phyloP scores from a whole-genome alignment of 2,329 filamentous ascomycete genomes.

The Paramyrothecium roridum region DNA sequence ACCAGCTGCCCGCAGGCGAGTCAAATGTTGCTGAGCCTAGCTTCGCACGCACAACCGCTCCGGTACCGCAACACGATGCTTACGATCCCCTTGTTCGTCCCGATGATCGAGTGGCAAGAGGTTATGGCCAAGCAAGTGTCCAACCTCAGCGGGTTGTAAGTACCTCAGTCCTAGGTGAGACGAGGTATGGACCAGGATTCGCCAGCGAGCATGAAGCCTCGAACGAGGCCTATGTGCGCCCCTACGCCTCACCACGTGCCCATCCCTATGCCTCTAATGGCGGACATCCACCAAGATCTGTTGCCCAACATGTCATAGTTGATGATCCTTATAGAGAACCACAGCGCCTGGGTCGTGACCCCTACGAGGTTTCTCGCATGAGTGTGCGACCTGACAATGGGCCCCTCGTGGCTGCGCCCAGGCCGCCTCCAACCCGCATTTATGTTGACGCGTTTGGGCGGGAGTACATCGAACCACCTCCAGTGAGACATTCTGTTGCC shows the following conservation, averaged over 20 bases:
- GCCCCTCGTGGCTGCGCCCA: constrained; percentile 44
- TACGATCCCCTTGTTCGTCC: background rate
- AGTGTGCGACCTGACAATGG: constrained; percentile 47
- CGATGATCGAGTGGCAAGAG: background rate
- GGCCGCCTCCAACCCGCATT: constrained; percentile 61
- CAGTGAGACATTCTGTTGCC: constrained; percentile 51
- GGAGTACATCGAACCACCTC: constrained; percentile 63
- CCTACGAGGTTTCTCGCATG: constrained; percentile 38
- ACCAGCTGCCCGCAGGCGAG: constrained; percentile 33
- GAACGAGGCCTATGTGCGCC: constrained; percentile 26
- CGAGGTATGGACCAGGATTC: constrained; percentile 29
- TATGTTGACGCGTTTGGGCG: constrained; percentile 81
- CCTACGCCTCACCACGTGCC: constrained; percentile 31
- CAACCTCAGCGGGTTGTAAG: constrained; percentile 19
- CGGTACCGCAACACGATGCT: background rate
- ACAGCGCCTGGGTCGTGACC: constrained; percentile 41
- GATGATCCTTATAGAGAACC: constrained; percentile 38
- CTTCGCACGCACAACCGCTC: constrained; percentile 34
- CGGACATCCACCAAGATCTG: constrained; percentile 33
- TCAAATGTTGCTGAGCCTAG: constrained; percentile 32
- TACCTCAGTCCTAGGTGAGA: constrained; percentile 19
- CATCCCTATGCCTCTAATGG: constrained; percentile 35
- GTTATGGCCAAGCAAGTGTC: background rate
- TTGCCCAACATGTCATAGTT: constrained; percentile 35
- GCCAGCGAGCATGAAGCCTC: constrained; percentile 25